phyloP scores from a whole-genome alignment of 2,329 filamentous ascomycete species.

The Talaromyces sp. region DNA sequence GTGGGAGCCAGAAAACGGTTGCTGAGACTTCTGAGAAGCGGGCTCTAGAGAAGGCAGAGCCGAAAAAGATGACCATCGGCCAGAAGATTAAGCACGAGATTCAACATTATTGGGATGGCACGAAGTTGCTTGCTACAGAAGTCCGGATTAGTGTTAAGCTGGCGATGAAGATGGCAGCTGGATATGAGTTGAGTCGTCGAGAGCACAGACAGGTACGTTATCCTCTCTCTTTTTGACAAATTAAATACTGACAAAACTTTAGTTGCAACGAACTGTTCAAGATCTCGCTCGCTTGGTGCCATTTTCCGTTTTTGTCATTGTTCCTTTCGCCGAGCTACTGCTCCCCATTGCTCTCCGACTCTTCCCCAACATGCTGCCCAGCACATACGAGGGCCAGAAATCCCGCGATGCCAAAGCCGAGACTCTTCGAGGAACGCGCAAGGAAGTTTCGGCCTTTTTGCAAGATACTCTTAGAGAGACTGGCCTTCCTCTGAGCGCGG shows the following conservation, averaged over 20 bases:
- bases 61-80: conserved; percentile 80
- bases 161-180: conserved; percentile 94
- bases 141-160: conserved; percentile 87
- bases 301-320: conserved; percentile 94
- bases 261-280: conserved; percentile 84
- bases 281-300: conserved; percentile 89
- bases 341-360: conserved; percentile 86
- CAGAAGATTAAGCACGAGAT: conserved; percentile 94
- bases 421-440: conserved; percentile 75
- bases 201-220: conserved; percentile 72
- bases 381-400: conserved; percentile 90
- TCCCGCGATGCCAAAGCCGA: conserved; percentile 85
- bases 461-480: conserved; percentile 85
- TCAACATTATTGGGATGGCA: conserved; percentile 97
- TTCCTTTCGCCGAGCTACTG: conserved; percentile 90
- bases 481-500: conserved; percentile 79
- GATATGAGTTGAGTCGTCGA: conserved; percentile 90
- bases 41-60: conserved; percentile 62
- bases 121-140: conserved; percentile 87
- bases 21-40: conserved; percentile 48
- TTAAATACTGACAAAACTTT: conserved; percentile 12
- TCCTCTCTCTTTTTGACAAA: conserved; percentile 9
- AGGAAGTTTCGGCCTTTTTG: conserved; percentile 88
- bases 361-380: conserved; percentile 95
- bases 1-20: conserved; percentile 27